Conservation (phyloP, 768 basidiomycete genomes). For the Mycena haematopus region DNA sequence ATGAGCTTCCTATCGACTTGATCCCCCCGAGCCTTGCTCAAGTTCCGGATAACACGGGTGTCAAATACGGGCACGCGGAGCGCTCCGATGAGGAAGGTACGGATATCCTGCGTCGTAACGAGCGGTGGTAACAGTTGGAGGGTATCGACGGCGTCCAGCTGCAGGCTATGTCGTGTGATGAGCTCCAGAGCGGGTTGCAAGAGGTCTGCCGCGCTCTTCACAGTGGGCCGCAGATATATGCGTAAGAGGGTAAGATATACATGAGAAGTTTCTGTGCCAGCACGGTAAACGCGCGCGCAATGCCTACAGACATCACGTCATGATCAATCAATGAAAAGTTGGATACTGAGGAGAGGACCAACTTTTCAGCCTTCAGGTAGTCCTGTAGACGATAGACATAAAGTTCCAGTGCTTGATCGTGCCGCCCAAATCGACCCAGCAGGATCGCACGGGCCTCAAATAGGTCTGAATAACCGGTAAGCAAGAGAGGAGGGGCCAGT, state of each 20-base stretch:
- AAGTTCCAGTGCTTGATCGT: slow-evolving; percentile 93
- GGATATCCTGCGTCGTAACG: slow-evolving; percentile 82
- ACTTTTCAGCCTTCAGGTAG: slow-evolving; percentile 91
- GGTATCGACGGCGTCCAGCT: slow-evolving; percentile 82
- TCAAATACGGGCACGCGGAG: slow-evolving; percentile 73
- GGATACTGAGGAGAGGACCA: slow-evolving; percentile 32
- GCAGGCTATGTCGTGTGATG: slow-evolving; percentile 82
- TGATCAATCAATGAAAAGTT: slow-evolving; percentile 6
- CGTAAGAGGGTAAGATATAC: slow-evolving; percentile 88
- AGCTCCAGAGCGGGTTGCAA: slow-evolving; percentile 87
- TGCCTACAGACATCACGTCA: slow-evolving; percentile 64
- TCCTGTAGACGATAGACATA: slow-evolving; percentile 91
- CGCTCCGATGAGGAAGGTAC: slow-evolving; percentile 76
- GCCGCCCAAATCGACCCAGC: slow-evolving; percentile 86
- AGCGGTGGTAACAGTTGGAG: slow-evolving; percentile 90
- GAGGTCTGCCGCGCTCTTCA: slow-evolving; percentile 57
- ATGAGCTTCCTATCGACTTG: slow-evolving; percentile 77
- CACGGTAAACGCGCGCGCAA: slow-evolving; percentile 82
- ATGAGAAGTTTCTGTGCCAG: slow-evolving; percentile 56
- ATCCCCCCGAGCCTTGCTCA: slow-evolving; percentile 80
- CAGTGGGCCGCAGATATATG: slow-evolving; percentile 83
- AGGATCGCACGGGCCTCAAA: slow-evolving; percentile 93
- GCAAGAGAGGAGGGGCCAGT: neutral
- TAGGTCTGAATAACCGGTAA: slow-evolving; percentile 58
- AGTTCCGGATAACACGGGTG: slow-evolving; percentile 67